These are phyloP conservation scores for Peniophora sp. DNA, from an alignment of 1,284 basidiomycete species.

Conservation along the genomic window DNA sequence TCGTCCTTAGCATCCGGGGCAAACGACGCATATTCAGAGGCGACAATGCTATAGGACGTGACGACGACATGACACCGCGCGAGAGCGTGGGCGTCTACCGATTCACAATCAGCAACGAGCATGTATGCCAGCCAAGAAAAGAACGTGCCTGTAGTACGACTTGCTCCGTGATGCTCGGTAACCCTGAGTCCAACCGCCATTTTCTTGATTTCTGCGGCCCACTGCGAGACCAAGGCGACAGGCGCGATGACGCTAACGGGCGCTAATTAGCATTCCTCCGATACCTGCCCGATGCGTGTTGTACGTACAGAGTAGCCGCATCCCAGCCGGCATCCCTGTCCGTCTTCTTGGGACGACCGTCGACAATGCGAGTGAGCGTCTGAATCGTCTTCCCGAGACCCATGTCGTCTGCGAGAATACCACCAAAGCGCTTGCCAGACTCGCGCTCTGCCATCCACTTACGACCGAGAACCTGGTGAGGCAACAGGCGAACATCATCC, in stretches of 20 bases:
- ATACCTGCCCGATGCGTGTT: not conserved
- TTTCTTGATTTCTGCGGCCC: slow-evolving; percentile 80
- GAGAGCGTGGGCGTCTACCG: slow-evolving; percentile 53
- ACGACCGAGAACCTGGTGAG: slow-evolving; percentile 83
- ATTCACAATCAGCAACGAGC: not conserved
- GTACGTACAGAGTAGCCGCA: slow-evolving; percentile 62
- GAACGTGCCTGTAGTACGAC: slow-evolving; percentile 50
- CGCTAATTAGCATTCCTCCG: slow-evolving; percentile 12
- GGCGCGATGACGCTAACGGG: slow-evolving; percentile 68
- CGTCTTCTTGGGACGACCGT: slow-evolving; percentile 59
- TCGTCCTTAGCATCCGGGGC: slow-evolving; percentile 42
- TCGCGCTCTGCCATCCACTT: slow-evolving; percentile 88
- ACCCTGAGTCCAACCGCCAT: slow-evolving; percentile 71
- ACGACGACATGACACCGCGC: slow-evolving; percentile 69
- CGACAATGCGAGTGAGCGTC: slow-evolving; percentile 76
- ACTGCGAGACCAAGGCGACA: slow-evolving; percentile 83
- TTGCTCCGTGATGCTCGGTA: slow-evolving; percentile 76
- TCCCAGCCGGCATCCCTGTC: slow-evolving; percentile 71
- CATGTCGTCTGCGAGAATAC: slow-evolving; percentile 92
- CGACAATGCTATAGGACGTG: slow-evolving; percentile 78
- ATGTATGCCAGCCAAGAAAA: not conserved
- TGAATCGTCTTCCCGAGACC: slow-evolving; percentile 94
- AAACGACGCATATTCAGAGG: slow-evolving; percentile 62
- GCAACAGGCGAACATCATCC: slow-evolving; percentile 63
- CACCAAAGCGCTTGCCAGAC: slow-evolving; percentile 69